Conservation (phyloP, 2,329 filamentous ascomycete species). For the Calonectria leucothoes region DNA sequence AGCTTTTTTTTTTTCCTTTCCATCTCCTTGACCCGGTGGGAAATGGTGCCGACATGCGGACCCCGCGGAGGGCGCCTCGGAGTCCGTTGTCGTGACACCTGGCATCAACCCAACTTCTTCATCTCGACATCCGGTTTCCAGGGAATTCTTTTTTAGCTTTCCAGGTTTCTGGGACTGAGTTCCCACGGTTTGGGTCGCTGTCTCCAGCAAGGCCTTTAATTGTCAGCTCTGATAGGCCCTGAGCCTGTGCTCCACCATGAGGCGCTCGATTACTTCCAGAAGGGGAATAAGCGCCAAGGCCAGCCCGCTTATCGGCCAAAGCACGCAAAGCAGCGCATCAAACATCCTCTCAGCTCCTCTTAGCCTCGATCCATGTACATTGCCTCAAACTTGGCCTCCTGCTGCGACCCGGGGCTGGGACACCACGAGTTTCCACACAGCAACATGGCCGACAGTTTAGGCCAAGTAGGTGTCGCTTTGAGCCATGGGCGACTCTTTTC, state of each 20-base stretch:
- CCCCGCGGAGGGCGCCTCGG: neutral
- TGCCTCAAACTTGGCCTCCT: neutral
- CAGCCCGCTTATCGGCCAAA: neutral
- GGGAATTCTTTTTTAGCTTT: neutral
- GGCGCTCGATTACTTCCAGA: neutral
- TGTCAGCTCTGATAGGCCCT: neutral
- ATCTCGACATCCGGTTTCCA: neutral
- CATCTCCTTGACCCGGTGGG: neutral
- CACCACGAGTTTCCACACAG: neutral
- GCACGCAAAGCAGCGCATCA: constrained; percentile 1
- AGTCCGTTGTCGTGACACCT: neutral
- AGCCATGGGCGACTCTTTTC: neutral
- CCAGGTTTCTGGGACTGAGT: neutral
- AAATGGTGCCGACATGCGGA: neutral
- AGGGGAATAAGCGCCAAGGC: constrained; percentile 1
- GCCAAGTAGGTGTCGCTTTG: neutral
- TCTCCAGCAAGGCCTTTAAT: neutral
- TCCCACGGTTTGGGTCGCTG: neutral
- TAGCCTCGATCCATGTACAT: neutral
- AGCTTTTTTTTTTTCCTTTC: no score
- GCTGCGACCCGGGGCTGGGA: neutral
- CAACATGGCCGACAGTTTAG: neutral
- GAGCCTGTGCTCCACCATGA: neutral
- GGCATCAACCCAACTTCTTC: neutral
- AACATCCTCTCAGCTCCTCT: neutral